Evolutionary conservation across 495 filamentous ascomycete species (phyloP).

Genomic region (Cetradonia linearis): DNA sequence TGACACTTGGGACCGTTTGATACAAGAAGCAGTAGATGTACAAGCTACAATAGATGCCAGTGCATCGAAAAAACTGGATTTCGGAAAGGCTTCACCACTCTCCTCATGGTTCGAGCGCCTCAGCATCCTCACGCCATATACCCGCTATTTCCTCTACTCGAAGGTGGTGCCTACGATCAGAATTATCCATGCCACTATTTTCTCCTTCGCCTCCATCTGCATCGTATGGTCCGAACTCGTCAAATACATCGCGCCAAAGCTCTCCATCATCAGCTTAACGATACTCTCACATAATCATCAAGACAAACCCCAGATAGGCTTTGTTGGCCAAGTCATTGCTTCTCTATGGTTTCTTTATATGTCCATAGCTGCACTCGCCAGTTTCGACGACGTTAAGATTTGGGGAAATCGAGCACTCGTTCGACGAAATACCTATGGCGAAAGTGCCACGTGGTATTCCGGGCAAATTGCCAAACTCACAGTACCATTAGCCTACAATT

Average conservation of each 20-base stretch:
- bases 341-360: conserved; percentile 90
- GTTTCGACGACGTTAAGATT: conserved; percentile 79
- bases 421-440: conserved; percentile 76
- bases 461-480: conserved; percentile 81
- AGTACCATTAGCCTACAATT: conserved; percentile 90
- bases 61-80: conserved; percentile 68
- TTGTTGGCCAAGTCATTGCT: conserved; percentile 74
- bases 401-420: conserved; percentile 93
- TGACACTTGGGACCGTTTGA: conserved; percentile 73
- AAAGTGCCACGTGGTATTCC: conserved; percentile 91
- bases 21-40: conserved; percentile 58
- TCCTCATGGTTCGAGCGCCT: conserved; percentile 44
- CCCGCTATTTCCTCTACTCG: conserved; percentile 67
- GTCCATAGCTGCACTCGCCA: conserved; percentile 73
- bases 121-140: conserved; percentile 69
- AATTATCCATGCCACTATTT: conserved; percentile 49
- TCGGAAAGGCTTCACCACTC: conserved; percentile 48
- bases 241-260: conserved; percentile 59
- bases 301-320: conserved; percentile 59
- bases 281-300: conserved; percentile 66
- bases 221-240: conserved; percentile 89
- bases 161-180: conserved; percentile 56
- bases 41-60: conserved; percentile 80
- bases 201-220: conserved; percentile 63
- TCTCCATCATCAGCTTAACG: conserved; percentile 76